Evolutionary conservation across 257 asterid species (phyloP), one percentile per base, ranked within the genome.

Genomic region (Plantago major): DNA sequence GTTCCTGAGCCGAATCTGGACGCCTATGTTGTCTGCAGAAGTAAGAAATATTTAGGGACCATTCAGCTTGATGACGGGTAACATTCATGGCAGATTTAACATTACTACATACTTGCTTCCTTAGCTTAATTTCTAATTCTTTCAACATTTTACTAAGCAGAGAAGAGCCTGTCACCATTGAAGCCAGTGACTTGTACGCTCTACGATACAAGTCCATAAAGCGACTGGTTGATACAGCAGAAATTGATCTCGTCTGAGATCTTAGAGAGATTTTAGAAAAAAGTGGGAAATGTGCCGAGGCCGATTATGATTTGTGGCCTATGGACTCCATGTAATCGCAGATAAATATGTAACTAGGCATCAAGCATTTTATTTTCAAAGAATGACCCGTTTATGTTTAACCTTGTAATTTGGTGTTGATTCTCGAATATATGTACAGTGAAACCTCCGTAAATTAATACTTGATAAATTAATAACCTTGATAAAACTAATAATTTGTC

Each of bases 61-160:
- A 82, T 85, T 66, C 95, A 88, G 71, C 95, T 92, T 49, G 95
- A 84, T 54, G 97, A 84, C 65, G 76, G 97, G 95, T 74, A 82
- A 71, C 6, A 10, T 66, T 9, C 15, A 7, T 28, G 16, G 2
- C 59, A 28, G 52, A 13, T 49, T 63, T 53, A 11, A 43, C 0
- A 19, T 26, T 33, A 30, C 48, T 40, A 48, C 3, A 11, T 54
- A 33, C 12, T 13, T 48, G 17, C 16, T 50, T 37, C 60, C 43
- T 44, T 47, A 26, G 42, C 54, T 30, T 16, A 9, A 53, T 56
- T 69, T 55, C 74, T 73, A 47, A 76, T 44, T 33, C 55, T 55
- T 65, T n/a, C 4, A 61, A 73, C 42, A 14, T 15, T 62, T 11
- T 47, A 30, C 46, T 57, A 10, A 52, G 38, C 88, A 86, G 96